A percentile compares a stretch with the other conserved stretches of the same genome.
Conservation (phyloP, 768 basidiomycete species). For the Lyophyllum decastes region DNA sequence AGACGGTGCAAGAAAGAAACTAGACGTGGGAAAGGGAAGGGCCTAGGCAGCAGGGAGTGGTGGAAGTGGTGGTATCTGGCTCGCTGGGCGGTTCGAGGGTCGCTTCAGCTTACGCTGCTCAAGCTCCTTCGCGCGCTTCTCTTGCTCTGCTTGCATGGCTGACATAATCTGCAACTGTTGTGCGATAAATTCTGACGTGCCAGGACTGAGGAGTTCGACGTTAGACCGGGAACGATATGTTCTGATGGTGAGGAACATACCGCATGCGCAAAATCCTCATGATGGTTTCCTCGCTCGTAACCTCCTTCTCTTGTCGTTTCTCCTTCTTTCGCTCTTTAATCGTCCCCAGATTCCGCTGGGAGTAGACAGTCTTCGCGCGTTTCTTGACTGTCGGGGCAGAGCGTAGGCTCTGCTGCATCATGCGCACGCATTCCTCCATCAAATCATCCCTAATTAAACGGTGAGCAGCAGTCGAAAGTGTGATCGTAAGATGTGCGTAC, state of each 20-base stretch:
- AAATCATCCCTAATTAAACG: constrained; percentile 59
- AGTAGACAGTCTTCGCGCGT: constrained; percentile 89
- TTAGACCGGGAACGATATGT: neutral
- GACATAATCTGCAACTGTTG: constrained; percentile 84
- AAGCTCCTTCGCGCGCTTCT: constrained; percentile 64
- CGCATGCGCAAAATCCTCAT: constrained; percentile 95
- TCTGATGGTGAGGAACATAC: constrained; percentile 43
- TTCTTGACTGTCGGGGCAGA: constrained; percentile 77
- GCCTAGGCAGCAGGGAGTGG: constrained; percentile 29
- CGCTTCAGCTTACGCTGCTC: constrained; percentile 63
- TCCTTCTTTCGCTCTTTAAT: constrained; percentile 93
- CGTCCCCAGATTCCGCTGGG: constrained; percentile 93
- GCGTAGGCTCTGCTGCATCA: constrained; percentile 88
- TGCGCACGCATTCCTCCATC: constrained; percentile 94
- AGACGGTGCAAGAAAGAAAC: constrained; percentile 1
- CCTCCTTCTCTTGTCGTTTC: constrained; percentile 80
- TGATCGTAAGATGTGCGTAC: constrained; percentile 40
- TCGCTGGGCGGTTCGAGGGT: constrained; percentile 32
- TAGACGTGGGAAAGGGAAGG: no score
- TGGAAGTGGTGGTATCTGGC: constrained; percentile 39
- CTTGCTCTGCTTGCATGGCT: constrained; percentile 82
- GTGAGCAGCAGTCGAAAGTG: constrained; percentile 10
- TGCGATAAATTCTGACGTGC: constrained; percentile 83
- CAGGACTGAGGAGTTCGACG: constrained; percentile 48
- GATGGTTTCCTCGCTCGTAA: constrained; percentile 85